phyloP scores from a whole-genome alignment of 352 stramenopile genomes.

The Peronosclerospora sorghi region DNA sequence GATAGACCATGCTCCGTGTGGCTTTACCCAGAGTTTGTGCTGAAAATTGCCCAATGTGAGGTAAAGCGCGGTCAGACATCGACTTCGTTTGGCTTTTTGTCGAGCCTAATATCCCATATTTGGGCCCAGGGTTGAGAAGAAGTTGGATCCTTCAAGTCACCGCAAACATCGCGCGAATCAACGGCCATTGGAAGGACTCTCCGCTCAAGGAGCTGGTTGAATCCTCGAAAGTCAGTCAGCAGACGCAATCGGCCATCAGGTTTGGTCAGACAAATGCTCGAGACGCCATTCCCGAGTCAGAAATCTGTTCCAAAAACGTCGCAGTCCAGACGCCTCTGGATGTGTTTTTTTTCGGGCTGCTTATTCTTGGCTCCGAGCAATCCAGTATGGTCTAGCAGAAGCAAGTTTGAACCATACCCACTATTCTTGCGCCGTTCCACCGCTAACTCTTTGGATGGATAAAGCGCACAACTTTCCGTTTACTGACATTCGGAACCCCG shows the following conservation, averaged over 20 bases:
- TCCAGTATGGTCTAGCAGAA: not conserved
- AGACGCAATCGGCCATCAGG: constrained; percentile 1
- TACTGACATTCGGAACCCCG: too few relatives aligned
- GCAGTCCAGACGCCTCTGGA: not conserved
- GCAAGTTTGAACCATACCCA: constrained; percentile 6
- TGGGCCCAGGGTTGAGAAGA: constrained; percentile 3
- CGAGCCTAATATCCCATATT: constrained; percentile 9
- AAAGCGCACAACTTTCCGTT: too few relatives aligned
- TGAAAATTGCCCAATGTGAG: constrained; percentile 4
- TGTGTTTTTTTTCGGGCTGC: not conserved
- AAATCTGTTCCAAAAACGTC: constrained; percentile 10
- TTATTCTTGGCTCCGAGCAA: not conserved
- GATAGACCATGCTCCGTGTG: too few relatives aligned
- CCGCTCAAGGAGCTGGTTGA: constrained; percentile 4
- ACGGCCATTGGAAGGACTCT: not conserved
- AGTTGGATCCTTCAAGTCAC: constrained; percentile 3
- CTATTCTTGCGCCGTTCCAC: too few relatives aligned
- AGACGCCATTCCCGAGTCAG: not conserved
- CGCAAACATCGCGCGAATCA: not conserved
- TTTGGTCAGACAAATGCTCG: constrained; percentile 9
- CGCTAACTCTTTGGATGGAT: too few relatives aligned
- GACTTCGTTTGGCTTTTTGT: not conserved
- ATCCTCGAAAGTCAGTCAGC: constrained; percentile 1
- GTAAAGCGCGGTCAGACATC: constrained; percentile 1
- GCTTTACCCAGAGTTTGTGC: too few relatives aligned